Evolutionary conservation across 2,329 filamentous ascomycete species (phyloP), one percentile per base, ranked within the genome.

Genomic region (Catunica adiposa): DNA sequence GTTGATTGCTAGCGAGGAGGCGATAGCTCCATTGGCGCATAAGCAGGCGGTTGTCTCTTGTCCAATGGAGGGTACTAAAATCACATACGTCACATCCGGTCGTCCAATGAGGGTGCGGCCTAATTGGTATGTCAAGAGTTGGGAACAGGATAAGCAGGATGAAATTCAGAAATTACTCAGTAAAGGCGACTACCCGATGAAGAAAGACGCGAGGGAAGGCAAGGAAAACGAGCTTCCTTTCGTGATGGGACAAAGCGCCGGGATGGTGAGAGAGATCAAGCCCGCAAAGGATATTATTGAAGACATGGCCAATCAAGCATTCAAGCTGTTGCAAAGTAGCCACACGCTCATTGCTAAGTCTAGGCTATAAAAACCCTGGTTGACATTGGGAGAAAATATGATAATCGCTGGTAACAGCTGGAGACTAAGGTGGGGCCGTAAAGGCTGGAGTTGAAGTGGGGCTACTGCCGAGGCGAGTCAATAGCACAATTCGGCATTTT

Each of bases 171-270:
- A 79, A 67, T 71, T 96, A 66, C 89, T 84, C 34, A 80, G 83
- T 37, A 72, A 75, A 61, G 90, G 90, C 0, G 70, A 94, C 29
- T 83, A 94, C 59, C 90, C 90, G 1, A 73, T 96, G 60, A 79
- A 84, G 69, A 75, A 86, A 64, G 90, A 97, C 65, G 73, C 95
- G 63, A 86, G 94, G 52, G 76, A 88, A 55, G 85, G 84, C 1
- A 83, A 82, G 56, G 88, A 95, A 42, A 72, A 94, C 11, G 90
- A 96, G 64, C 73, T 85, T 56, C 90, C 90, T 11, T 89, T 90
- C 68, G 66, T 96, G 64, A 96, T 96, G 90, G 90, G 90, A 1
- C 88, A 95, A 71, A 89, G 96, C 7, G 86, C 88, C 0, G 89
- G 85, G 1, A 76, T 82, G 1, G 86, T 96, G 57, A 68, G 71